Conservation (phyloP, 257 asterid genomes). For the Schizonepeta tenuifolia region DNA sequence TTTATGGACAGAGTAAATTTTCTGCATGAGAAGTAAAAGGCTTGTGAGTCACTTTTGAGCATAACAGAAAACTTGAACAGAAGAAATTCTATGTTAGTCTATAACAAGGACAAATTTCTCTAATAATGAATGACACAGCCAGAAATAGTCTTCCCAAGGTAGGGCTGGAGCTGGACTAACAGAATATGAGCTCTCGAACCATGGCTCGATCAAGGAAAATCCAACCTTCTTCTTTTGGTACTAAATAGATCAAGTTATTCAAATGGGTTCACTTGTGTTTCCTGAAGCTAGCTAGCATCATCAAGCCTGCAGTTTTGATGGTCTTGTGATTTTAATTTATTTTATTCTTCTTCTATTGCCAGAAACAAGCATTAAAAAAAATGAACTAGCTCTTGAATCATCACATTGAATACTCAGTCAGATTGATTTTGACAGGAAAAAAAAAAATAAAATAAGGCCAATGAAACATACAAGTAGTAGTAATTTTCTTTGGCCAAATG, state of each 20-base stretch:
- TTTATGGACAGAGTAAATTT: neutral
- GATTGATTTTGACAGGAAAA: neutral
- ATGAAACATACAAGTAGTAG: conserved; percentile 13
- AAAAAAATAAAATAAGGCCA: neutral
- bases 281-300: neutral
- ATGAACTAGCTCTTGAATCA: conserved; percentile 8
- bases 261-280: neutral
- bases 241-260: neutral
- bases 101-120: neutral
- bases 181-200: neutral
- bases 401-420: conserved; percentile 11
- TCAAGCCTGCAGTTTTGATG: conserved; percentile 15
- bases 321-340: neutral
- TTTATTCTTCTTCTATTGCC: neutral
- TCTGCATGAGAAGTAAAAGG: neutral
- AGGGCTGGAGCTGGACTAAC: neutral
- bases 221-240: neutral
- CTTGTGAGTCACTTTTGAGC: neutral
- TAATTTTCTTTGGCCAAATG: conserved; percentile 11
- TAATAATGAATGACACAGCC: neutral
- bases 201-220: neutral
- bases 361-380: neutral
- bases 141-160: neutral
- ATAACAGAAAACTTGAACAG: neutral
- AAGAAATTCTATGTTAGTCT: neutral